These are phyloP conservation scores for Carex scoparia DNA, from an alignment of 176 grass and related monocot species.

Conservation along the genomic window DNA sequence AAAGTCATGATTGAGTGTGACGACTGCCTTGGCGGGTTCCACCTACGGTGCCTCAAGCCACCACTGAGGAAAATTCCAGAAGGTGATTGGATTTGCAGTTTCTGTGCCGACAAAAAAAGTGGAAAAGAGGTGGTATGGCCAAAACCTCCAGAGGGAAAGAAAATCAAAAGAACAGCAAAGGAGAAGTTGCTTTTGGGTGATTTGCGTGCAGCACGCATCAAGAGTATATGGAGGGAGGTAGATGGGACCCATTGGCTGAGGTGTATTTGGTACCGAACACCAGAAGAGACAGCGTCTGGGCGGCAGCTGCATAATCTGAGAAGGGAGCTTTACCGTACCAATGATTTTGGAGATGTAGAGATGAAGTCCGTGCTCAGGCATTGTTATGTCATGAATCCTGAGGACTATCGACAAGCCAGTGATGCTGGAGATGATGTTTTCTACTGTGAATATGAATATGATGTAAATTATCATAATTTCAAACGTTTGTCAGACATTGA, in stretches of 20 bases:
- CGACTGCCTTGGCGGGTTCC: slow-evolving; percentile 80
- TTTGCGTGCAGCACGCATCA: slow-evolving; percentile 69
- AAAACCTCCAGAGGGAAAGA: slow-evolving; percentile 49
- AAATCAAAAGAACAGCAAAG: slow-evolving; percentile 51
- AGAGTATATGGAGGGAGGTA: slow-evolving; percentile 73
- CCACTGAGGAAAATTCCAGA: slow-evolving; percentile 72
- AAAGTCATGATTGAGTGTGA: slow-evolving; percentile 89
- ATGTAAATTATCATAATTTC: slow-evolving; percentile 93
- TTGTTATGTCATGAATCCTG: slow-evolving; percentile 69
- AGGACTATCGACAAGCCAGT: slow-evolving; percentile 59
- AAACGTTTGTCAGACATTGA: slow-evolving; percentile 77
- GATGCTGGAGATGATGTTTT: slow-evolving; percentile 91
- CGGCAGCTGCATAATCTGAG: slow-evolving; percentile 92
- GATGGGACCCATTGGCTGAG: slow-evolving; percentile 67
- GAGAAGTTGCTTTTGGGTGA: slow-evolving; percentile 84
- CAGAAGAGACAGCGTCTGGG: slow-evolving; percentile 87
- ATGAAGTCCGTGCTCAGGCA: slow-evolving; percentile 86
- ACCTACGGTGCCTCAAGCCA: slow-evolving; percentile 68
- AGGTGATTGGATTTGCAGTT: slow-evolving; percentile 75
- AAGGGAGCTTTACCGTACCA: slow-evolving; percentile 77
- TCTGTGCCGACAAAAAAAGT: slow-evolving; percentile 45
- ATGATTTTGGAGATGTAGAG: slow-evolving; percentile 68
- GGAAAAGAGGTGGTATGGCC: slow-evolving; percentile 53
- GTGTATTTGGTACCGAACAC: slow-evolving; percentile 82
- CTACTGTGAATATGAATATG: slow-evolving; percentile 98